phyloP scores from a whole-genome alignment of 2,329 filamentous ascomycete species.

The Pseudogymnoascus sp. region DNA sequence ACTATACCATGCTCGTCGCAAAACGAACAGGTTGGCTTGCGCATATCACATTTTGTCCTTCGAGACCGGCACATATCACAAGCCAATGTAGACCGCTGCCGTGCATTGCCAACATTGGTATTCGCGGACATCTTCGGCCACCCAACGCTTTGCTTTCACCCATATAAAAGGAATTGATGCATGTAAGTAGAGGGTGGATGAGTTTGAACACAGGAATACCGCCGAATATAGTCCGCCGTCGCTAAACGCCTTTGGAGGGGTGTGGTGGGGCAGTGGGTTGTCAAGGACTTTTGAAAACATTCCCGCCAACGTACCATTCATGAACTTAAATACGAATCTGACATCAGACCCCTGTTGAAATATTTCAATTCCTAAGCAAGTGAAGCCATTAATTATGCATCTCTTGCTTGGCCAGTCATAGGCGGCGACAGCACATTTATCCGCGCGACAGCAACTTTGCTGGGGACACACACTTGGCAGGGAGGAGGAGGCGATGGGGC shows the following conservation, averaged over 20 bases:
- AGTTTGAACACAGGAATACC: not conserved
- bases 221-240: not conserved
- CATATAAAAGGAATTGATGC: not conserved
- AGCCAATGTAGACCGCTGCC: conserved; percentile 15
- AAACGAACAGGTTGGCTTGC: conserved; percentile 18
- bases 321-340: not conserved
- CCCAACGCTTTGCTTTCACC: not conserved
- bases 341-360: not conserved
- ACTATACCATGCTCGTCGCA: conserved; percentile 17
- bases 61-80: conserved; percentile 20
- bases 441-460: not conserved
- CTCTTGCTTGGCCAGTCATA: not conserved
- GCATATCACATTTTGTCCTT: conserved; percentile 22
- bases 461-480: not conserved
- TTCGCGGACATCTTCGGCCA: not conserved
- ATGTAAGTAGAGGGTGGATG: not conserved
- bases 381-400: not conserved
- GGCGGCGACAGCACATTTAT: not conserved
- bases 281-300: not conserved
- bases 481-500: not conserved
- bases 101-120: not conserved
- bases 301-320: not conserved
- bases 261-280: not conserved
- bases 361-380: not conserved
- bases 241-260: not conserved